Evolutionary conservation across 2,329 filamentous ascomycete genomes (phyloP).

Genomic region (Pseudocercospora eumusae): DNA sequence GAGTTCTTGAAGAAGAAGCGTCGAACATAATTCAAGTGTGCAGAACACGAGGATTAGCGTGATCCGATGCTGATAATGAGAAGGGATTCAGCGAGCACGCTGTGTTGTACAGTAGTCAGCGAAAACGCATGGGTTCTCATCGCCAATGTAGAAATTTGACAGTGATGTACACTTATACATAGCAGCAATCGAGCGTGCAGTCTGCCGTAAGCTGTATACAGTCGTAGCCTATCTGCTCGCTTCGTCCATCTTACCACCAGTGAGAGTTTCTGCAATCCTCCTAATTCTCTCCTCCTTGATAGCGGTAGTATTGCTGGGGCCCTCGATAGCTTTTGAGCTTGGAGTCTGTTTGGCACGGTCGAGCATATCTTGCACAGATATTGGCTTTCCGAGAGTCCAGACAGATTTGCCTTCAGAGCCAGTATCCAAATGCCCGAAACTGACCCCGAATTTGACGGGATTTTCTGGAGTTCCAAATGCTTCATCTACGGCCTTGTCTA

Average conservation of each 20-base stretch:
- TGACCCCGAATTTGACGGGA: constrained; percentile 41
- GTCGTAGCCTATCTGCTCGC: neutral
- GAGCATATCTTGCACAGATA: constrained; percentile 53
- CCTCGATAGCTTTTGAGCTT: constrained; percentile 40
- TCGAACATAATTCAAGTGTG: too few species aligned
- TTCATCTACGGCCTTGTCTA: constrained; percentile 70
- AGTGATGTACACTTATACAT: too few species aligned
- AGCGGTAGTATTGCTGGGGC: constrained; percentile 41
- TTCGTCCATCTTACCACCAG: constrained; percentile 61
- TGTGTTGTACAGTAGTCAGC: too few species aligned
- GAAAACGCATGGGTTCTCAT: too few species aligned
- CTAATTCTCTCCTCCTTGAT: constrained; percentile 60
- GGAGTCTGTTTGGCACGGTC: constrained; percentile 37
- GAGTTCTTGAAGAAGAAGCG: too few species aligned
- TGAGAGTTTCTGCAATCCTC: constrained; percentile 66
- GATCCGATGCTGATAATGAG: too few species aligned
- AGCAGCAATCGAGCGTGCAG: too few species aligned
- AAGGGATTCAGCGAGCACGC: too few species aligned
- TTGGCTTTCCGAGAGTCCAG: constrained; percentile 54
- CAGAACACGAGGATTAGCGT: too few species aligned
- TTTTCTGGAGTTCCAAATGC: constrained; percentile 67
- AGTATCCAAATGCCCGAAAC: constrained; percentile 33
- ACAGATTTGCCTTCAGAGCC: constrained; percentile 43
- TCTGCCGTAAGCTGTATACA: too few species aligned
- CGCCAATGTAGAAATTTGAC: too few species aligned